Evolutionary conservation across 1,284 basidiomycete genomes (phyloP), one percentile per base, ranked within the genome.

Genomic region (Neotropicomus parvogracilis): DNA sequence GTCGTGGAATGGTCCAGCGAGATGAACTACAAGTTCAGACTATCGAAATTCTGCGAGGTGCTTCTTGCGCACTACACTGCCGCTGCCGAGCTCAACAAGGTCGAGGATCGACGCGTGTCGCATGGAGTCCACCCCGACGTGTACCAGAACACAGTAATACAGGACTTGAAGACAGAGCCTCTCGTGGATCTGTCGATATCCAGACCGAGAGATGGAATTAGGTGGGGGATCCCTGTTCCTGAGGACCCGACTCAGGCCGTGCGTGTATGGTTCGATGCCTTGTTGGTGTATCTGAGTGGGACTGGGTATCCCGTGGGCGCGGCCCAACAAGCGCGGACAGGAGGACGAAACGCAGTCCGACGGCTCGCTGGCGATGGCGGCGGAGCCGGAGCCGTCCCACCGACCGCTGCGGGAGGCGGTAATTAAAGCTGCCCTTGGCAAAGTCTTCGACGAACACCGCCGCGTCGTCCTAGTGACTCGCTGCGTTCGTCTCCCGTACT

Each of bases 181-280:
- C 60, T 75, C 54, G 75, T 75, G 46, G 83, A 78, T 61, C 70
- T 97, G 31, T 92, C 88, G 8, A 79, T 97, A 44, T 95, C 92
- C 0, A 77, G 94, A 3, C 92, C 91, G 0, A 69, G 78, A 3
- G 79, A 81, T 12, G 74, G 93, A 6, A 74, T 97, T 7, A 68
- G 73, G 6, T 97, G 94, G 94, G 94, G 93, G 1, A 85, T 97
- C 0, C 81, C 80, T 0, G 94, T 97, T 0, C 94, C 94, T 0
- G 78, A 74, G 8, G 92, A 97, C 62, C 69, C 75, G 0, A 73
- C 75, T 1, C 94, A 97, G 57, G 92, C 89, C 0, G 87, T 97
- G 36, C 97, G 97, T 63, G 93, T 97, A 43, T 97, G 93, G 94
- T 85, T 97, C 53, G 94, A 97, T 62, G 94, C 94, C 3, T 70